Evolutionary conservation across 768 basidiomycete genomes (phyloP).

Genomic region (Cantharellus cinnabarinus): DNA sequence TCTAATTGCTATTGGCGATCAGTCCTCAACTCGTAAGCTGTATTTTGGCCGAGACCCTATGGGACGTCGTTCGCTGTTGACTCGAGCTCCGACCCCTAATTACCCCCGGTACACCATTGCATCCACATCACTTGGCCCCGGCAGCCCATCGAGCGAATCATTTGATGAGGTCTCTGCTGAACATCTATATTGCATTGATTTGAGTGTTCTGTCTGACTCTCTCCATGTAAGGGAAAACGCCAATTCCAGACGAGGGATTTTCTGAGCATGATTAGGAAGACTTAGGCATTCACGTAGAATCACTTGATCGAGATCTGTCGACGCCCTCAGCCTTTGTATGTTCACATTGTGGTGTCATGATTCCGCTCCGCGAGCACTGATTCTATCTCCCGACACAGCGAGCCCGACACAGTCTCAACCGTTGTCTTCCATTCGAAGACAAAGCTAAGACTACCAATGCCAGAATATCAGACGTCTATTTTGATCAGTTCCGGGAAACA

Average conservation of each 20-base stretch:
- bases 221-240: not conserved
- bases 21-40: slow-evolving; percentile 4
- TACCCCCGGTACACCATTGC: slow-evolving; percentile 1
- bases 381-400: slow-evolving; percentile 19
- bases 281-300: not conserved
- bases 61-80: slow-evolving; percentile 16
- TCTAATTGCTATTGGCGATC: not conserved
- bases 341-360: not conserved
- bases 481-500: not conserved
- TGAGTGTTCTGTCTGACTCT: not conserved
- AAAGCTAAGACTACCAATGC: slow-evolving; percentile 1
- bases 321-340: not conserved
- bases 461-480: not conserved
- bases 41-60: slow-evolving; percentile 16
- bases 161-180: not conserved
- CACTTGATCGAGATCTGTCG: not conserved
- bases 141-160: not conserved
- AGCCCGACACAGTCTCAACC: slow-evolving; percentile 26
- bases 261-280: not conserved
- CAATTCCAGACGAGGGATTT: not conserved
- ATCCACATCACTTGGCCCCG: slow-evolving; percentile 8
- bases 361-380: slow-evolving; percentile 1
- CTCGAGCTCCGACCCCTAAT: slow-evolving; percentile 10
- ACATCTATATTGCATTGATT: slow-evolving; percentile 1
- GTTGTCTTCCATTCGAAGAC: slow-evolving; percentile 22